phyloP scores from a whole-genome alignment of 805 yeast species.

The Candida chilensis region DNA sequence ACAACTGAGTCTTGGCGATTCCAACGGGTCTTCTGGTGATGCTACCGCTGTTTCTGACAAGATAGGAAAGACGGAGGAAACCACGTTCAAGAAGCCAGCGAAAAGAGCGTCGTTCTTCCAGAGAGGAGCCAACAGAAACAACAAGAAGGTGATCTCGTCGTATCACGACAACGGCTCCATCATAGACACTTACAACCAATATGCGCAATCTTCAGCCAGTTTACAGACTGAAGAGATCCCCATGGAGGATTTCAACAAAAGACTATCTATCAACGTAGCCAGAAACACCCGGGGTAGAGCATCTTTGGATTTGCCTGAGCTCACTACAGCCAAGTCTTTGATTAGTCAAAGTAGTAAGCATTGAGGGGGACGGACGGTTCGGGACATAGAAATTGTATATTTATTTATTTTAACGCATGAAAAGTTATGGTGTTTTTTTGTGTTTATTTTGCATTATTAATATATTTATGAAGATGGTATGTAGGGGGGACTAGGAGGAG shows the following conservation, averaged over 20 bases:
- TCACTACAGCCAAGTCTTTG: slow-evolving; percentile 22
- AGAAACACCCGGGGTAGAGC: slow-evolving; percentile 9
- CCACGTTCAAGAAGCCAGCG: background rate
- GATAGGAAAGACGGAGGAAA: too few relatives aligned
- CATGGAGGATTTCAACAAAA: slow-evolving; percentile 28
- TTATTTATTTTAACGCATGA: too few relatives aligned
- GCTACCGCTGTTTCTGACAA: background rate
- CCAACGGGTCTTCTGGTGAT: slow-evolving; percentile 19
- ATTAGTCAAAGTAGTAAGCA: too few relatives aligned
- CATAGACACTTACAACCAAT: slow-evolving; percentile 19
- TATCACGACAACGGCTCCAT: slow-evolving; percentile 19
- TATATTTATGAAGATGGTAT: too few relatives aligned
- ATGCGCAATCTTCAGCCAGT: slow-evolving; percentile 20
- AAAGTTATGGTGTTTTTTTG: too few relatives aligned
- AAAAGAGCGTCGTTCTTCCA: slow-evolving; percentile 28
- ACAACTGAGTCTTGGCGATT: slow-evolving; percentile 15
- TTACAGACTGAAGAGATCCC: slow-evolving; percentile 43
- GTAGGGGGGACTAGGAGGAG: too few relatives aligned
- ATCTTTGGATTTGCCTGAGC: slow-evolving; percentile 22
- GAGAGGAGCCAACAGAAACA: slow-evolving; percentile 18
- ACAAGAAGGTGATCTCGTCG: slow-evolving; percentile 7
- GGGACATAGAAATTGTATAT: too few relatives aligned
- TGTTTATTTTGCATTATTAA: too few relatives aligned
- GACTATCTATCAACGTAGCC: slow-evolving; percentile 15
- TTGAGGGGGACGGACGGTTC: too few relatives aligned